Evolutionary conservation across 805 yeast species (phyloP).

Genomic region (Metschnikowia cubensis): DNA sequence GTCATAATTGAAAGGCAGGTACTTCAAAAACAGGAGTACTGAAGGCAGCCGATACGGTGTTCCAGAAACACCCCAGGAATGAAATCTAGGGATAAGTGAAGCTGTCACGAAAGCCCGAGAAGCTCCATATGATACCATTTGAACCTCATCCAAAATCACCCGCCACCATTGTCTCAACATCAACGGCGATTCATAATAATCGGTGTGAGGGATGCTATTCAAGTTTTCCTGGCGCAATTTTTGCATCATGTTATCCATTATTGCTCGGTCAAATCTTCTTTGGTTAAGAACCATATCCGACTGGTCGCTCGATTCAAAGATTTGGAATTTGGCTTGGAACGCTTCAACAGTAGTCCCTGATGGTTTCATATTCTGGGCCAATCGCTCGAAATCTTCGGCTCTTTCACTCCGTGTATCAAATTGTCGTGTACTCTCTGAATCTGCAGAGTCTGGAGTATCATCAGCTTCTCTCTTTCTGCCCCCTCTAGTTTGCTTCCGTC

Average conservation of each 20-base stretch:
- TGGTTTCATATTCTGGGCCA: not conserved
- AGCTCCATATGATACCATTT: conserved; percentile 74
- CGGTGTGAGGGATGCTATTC: conserved; percentile 13
- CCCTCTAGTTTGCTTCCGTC: conserved; percentile 42
- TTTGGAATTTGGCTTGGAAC: conserved; percentile 12
- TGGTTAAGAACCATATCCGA: conserved; percentile 11
- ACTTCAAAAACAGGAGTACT: conserved; percentile 59
- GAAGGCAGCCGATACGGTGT: conserved; percentile 82
- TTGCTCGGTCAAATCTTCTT: conserved; percentile 13
- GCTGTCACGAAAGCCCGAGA: conserved; percentile 81
- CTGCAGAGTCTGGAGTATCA: not conserved
- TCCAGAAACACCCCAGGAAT: conserved; percentile 97
- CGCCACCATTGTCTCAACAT: conserved; percentile 85
- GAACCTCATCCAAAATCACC: conserved; percentile 89
- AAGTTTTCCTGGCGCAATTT: conserved; percentile 10
- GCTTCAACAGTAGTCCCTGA: conserved; percentile 10
- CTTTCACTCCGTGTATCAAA: not conserved
- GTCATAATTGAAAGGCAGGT: conserved; percentile 59
- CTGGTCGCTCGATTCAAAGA: conserved; percentile 5
- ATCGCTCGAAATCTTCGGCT: conserved; percentile 8
- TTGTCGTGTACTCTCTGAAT: not conserved
- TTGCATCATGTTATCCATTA: conserved; percentile 12
- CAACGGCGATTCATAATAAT: conserved; percentile 68
- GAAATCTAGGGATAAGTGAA: conserved; percentile 72
- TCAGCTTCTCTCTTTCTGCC: conserved; percentile 14